Base-by-base conservation (phyloP, 2,329 filamentous ascomycete genomes). In the Curvularia sp. region DNA sequence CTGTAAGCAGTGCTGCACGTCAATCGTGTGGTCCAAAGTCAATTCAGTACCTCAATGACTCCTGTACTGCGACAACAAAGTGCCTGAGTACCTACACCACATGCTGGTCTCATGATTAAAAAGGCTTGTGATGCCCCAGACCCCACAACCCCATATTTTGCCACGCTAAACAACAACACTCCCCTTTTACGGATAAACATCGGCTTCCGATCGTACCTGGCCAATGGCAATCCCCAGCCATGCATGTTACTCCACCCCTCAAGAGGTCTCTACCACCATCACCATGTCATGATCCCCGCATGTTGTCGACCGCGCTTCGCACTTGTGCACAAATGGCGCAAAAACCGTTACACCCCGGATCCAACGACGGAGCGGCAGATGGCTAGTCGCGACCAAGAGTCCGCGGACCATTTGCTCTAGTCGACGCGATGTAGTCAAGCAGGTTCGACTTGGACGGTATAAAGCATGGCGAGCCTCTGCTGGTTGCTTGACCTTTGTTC, bases 271-370 rank as follows among this genome's bases (percentile, higher is more conserved):
- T 33, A 58, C 50, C 20, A 55, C 24, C 33, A 42, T 31, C 52
- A 54, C 47, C 26, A 51, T 58, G 56, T 55, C 52, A 58, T 55
- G 22, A 51, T 58, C 56, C 52, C 52, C 56, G 47, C 56, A 55
- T 33, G 39, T 46, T 18, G 18, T 49, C 33, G 22, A 44, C 55
- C 38, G 26, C 51, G 51, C 24, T 42, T 49, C 55, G 55, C 51
- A 43, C 44, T 39, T 55, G 41, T 49, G 48, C 51, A 24, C 46
- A 49, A 44, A 49, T 47, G 39, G 51, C 18, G 43, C 28, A 5
- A 22, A 49, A 13, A 49, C 55, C 51, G 55, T 55, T 53, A 42
- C 41, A 42, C 56, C 52, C 56, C 56, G 42, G 56, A 51, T 55
- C 41, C 31, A 28, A 51, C 41, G 26, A 38, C 30, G 47, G 31